Conservation (phyloP, 2,329 filamentous ascomycete genomes). For the Geosmithia morbida region DNA sequence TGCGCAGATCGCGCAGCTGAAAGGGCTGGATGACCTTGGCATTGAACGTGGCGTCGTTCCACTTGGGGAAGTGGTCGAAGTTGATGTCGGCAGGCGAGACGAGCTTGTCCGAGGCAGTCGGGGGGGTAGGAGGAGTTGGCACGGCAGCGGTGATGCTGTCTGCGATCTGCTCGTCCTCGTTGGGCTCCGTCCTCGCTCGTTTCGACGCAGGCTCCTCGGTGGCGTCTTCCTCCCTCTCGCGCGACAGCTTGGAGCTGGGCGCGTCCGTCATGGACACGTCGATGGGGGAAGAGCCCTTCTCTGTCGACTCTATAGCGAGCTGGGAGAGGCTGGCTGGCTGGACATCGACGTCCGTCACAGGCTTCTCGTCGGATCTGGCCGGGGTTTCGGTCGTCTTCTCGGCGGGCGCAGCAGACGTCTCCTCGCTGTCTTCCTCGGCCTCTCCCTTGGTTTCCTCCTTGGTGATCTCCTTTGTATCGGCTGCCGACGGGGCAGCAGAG, state of each 20-base stretch:
- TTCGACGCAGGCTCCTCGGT: slow-evolving; percentile 58
- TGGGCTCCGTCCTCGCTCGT: slow-evolving; percentile 58
- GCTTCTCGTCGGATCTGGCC: slow-evolving; percentile 1
- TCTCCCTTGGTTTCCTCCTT: slow-evolving; percentile 2
- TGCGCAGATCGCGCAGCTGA: slow-evolving; percentile 48
- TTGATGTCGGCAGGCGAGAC: slow-evolving; percentile 2
- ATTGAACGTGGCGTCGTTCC: slow-evolving; percentile 27
- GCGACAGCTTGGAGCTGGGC: slow-evolving; percentile 44
- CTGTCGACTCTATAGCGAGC: slow-evolving; percentile 20
- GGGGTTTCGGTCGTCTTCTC: not conserved
- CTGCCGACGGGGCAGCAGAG: not conserved
- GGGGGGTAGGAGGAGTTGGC: slow-evolving; percentile 1
- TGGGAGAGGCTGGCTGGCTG: slow-evolving; percentile 22
- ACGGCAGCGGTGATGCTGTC: not conserved
- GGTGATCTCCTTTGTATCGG: not conserved
- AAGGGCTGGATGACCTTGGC: slow-evolving; percentile 38
- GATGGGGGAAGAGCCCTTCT: slow-evolving; percentile 11
- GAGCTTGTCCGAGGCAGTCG: not conserved
- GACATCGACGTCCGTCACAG: slow-evolving; percentile 18
- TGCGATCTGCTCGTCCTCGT: slow-evolving; percentile 19
- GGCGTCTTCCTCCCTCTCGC: slow-evolving; percentile 65
- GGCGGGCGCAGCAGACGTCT: not conserved
- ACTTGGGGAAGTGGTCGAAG: slow-evolving; percentile 18
- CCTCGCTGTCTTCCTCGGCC: slow-evolving; percentile 6
- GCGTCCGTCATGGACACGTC: slow-evolving; percentile 42